Conservation (phyloP, 352 stramenopile species). For the Pythium aquatile region DNA sequence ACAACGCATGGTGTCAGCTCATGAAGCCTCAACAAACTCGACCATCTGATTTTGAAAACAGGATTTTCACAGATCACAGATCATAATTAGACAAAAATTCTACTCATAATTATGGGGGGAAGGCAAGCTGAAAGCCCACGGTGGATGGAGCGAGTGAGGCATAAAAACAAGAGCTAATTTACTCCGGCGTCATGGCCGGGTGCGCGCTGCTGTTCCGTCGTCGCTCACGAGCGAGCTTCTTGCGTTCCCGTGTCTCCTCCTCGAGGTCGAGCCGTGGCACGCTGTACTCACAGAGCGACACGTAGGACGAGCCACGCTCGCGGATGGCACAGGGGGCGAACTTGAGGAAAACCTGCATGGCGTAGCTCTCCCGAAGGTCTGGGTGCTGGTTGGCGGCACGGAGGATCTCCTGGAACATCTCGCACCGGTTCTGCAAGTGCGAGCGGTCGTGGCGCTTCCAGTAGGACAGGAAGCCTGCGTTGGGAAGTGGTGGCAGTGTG, state of each 20-base stretch:
- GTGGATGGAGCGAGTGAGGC: neutral
- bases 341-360: conserved; percentile 56
- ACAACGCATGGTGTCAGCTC: neutral
- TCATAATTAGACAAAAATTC: conserved; percentile 5
- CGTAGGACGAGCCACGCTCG: conserved; percentile 75
- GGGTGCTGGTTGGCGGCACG: conserved; percentile 36
- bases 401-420: conserved; percentile 74
- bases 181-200: conserved; percentile 49
- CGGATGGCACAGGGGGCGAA: conserved; percentile 51
- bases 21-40: neutral
- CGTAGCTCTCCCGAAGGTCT: conserved; percentile 37
- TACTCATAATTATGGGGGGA: neutral
- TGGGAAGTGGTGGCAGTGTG: conserved; percentile 61
- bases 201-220: conserved; percentile 74
- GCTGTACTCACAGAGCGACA: conserved; percentile 75
- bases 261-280: conserved; percentile 64
- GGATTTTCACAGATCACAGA: neutral
- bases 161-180: conserved; percentile 32
- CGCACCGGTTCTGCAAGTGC: conserved; percentile 68
- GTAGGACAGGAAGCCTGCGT: conserved; percentile 73
- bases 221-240: conserved; percentile 65
- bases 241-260: conserved; percentile 70
- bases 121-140: neutral
- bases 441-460: conserved; percentile 77
- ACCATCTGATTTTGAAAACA: neutral